Percentiles rank a stretch among this genome's conserved stretches.
Conservation (phyloP, 257 asterid genomes). For the Fraxinus anomala region DNA sequence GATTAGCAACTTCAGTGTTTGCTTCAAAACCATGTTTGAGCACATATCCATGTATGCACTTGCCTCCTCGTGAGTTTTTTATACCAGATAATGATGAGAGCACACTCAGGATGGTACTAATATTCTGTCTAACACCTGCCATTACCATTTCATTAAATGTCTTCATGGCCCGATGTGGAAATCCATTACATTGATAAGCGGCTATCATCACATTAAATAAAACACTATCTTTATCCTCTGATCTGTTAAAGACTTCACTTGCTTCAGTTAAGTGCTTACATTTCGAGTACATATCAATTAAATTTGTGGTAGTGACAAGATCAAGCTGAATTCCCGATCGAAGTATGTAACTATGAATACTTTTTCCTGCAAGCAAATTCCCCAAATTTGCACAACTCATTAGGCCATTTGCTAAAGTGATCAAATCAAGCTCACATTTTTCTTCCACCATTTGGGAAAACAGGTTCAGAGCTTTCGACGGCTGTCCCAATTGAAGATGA, state of each 20-base stretch:
- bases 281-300: slow-evolving; percentile 58
- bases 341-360: slow-evolving; percentile 46
- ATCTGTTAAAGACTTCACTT: slow-evolving; percentile 30
- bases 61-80: slow-evolving; percentile 30
- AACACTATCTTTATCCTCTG: slow-evolving; percentile 42
- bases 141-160: slow-evolving; percentile 41
- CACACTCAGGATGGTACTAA: slow-evolving; percentile 44
- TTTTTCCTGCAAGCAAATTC: slow-evolving; percentile 45
- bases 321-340: slow-evolving; percentile 44
- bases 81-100: slow-evolving; percentile 44
- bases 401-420: slow-evolving; percentile 53
- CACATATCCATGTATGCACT: slow-evolving; percentile 48
- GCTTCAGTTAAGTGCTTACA: slow-evolving; percentile 47
- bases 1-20: slow-evolving; percentile 45
- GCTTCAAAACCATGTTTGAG: slow-evolving; percentile 44
- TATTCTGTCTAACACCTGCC: slow-evolving; percentile 33
- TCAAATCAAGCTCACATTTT: slow-evolving; percentile 43
- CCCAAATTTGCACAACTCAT: slow-evolving; percentile 48
- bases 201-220: slow-evolving; percentile 55
- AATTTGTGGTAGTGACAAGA: slow-evolving; percentile 51
- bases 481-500: slow-evolving; percentile 41
- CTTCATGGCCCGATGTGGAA: slow-evolving; percentile 35
- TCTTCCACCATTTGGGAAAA: slow-evolving; percentile 41
- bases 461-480: slow-evolving; percentile 38
- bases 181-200: slow-evolving; percentile 47